Percentiles rank a stretch among this genome's conserved stretches.
These are phyloP conservation scores for Combretum micranthum DNA, from an alignment of 345 rosid genomes.

Conservation along the genomic window DNA sequence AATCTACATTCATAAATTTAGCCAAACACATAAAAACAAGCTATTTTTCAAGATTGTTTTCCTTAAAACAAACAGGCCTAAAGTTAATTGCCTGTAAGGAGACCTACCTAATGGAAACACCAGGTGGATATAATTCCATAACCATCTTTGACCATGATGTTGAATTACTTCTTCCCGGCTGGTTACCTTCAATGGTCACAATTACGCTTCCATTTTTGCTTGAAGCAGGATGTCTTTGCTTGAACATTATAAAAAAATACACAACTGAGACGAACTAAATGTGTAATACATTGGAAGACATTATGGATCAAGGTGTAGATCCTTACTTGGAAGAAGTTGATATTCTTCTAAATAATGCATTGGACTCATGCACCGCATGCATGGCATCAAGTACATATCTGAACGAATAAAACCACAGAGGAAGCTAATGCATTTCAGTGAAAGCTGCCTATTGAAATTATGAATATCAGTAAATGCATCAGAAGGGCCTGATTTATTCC, in stretches of 20 bases:
- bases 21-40: no score
- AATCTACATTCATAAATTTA: no score
- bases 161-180: constrained; percentile 27
- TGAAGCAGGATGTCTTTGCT: constrained; percentile 92
- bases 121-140: constrained; percentile 68
- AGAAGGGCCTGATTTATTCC: no score
- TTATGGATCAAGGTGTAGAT: not conserved
- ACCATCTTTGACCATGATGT: constrained; percentile 83
- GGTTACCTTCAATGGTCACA: constrained; percentile 41
- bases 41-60: no score
- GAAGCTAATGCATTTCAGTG: constrained; percentile 4
- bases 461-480: no score
- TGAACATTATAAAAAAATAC: constrained; percentile 35
- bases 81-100: not conserved
- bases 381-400: constrained; percentile 66
- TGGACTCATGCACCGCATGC: constrained; percentile 32
- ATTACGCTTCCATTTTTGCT: constrained; percentile 51
- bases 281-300: not conserved
- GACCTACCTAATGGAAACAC: constrained; percentile 66
- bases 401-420: constrained; percentile 10
- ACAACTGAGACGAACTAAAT: constrained; percentile 14
- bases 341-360: constrained; percentile 15
- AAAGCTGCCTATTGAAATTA: no score
- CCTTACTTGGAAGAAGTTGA: constrained; percentile 49
- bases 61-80: no score